Evolutionary conservation across 768 basidiomycete genomes (phyloP).

Genomic region (Coprinopsis sp.): DNA sequence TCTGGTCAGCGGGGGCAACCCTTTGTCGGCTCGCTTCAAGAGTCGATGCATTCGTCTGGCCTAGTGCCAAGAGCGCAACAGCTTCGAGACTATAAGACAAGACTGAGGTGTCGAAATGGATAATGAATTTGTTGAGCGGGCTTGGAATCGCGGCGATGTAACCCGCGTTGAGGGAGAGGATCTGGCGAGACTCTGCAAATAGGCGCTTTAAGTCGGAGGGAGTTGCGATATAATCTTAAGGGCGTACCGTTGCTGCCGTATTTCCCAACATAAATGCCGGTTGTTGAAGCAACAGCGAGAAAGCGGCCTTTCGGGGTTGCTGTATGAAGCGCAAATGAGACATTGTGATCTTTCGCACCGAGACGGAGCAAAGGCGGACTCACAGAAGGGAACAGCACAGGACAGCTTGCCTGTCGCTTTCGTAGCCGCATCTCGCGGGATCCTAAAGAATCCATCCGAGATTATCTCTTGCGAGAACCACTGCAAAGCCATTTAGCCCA

Average conservation of each 20-base stretch:
- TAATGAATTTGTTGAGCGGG: conserved; percentile 59
- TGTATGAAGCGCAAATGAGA: conserved; percentile 44
- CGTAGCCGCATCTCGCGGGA: conserved; percentile 28
- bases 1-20: conserved; percentile 48
- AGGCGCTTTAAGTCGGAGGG: background rate
- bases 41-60: conserved; percentile 38
- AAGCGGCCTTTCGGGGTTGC: conserved; percentile 31
- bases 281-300: conserved; percentile 58
- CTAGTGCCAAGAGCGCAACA: conserved; percentile 55
- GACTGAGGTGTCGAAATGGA: conserved; percentile 56
- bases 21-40: conserved; percentile 59
- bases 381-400: conserved; percentile 62
- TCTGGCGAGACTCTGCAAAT: conserved; percentile 50
- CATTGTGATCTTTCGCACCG: conserved; percentile 3
- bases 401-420: conserved; percentile 55
- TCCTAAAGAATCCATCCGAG: conserved; percentile 60
- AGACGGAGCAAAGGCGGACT: conserved; percentile 18
- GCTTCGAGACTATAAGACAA: conserved; percentile 67
- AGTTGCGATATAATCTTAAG: background rate
- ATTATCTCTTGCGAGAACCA: conserved; percentile 60
- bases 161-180: conserved; percentile 49
- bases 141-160: conserved; percentile 54
- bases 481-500: conserved; percentile 31
- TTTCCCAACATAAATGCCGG: conserved; percentile 66
- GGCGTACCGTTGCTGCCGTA: conserved; percentile 51